phyloP scores from a whole-genome alignment of 2,329 filamentous ascomycete species.

The Didymella glomerata region DNA sequence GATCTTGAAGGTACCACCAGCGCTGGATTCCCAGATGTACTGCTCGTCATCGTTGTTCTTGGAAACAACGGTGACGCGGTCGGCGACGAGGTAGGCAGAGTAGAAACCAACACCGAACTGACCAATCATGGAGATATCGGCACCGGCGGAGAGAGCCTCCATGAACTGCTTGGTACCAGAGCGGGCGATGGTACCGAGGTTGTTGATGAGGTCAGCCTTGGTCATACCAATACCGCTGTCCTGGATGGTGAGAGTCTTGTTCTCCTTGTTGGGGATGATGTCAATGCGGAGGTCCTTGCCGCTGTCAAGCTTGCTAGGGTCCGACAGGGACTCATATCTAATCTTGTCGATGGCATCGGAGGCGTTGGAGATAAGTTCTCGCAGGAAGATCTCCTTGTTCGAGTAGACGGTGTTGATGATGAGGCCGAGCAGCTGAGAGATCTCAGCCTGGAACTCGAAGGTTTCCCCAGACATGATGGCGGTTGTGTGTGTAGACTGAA shows the following conservation, averaged over 20 bases:
- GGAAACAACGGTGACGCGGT: constrained; percentile 92
- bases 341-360: constrained; percentile 99
- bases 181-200: constrained; percentile 98
- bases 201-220: constrained; percentile 99
- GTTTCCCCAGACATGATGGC: constrained; percentile 84
- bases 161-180: constrained; percentile 99
- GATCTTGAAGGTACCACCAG: constrained; percentile 97
- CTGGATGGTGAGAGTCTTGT: constrained; percentile 95
- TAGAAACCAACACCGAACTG: constrained; percentile 99
- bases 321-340: constrained; percentile 96
- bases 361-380: constrained; percentile 97
- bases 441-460: constrained; percentile 99
- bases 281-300: constrained; percentile 99
- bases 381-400: constrained; percentile 99
- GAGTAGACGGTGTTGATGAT: constrained; percentile 99
- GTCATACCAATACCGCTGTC: constrained; percentile 99
- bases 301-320: constrained; percentile 95
- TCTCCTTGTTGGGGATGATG: constrained; percentile 97
- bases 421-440: constrained; percentile 98
- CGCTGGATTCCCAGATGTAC: constrained; percentile 98
- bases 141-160: constrained; percentile 97
- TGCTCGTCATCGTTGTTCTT: constrained; percentile 99
- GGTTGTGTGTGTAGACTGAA: constrained; percentile 31
- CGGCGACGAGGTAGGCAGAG: constrained; percentile 98
- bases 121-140: constrained; percentile 99